Evolutionary conservation across 1,284 basidiomycete genomes (phyloP).

Genomic region (Pseudozyma hubeiensis): DNA sequence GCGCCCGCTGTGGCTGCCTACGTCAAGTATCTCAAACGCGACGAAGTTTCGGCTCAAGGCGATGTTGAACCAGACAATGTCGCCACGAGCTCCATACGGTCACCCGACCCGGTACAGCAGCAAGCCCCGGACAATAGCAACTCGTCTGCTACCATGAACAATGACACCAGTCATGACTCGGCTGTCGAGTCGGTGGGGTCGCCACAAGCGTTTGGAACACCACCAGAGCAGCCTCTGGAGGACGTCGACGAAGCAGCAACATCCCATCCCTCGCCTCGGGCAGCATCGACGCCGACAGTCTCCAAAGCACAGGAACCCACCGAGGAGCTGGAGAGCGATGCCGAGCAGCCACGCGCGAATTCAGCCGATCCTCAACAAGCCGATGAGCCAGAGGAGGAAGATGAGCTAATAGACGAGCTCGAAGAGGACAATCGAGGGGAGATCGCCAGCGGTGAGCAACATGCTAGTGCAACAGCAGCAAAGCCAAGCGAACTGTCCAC

Average conservation of each 20-base stretch:
- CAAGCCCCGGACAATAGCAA: too few relatives aligned
- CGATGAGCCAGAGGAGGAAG: constrained; percentile 9
- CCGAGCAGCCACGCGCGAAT: too few relatives aligned
- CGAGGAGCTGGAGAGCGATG: too few relatives aligned
- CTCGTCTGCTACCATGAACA: background rate
- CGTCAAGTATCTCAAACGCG: background rate
- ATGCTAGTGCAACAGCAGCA: too few relatives aligned
- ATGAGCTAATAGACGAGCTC: constrained; percentile 22
- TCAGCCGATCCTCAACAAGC: background rate
- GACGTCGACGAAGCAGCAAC: background rate
- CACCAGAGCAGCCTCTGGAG: constrained; percentile 16
- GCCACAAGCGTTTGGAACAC: constrained; percentile 28
- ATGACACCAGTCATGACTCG: background rate
- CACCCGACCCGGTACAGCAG: too few relatives aligned
- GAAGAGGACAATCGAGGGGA: constrained; percentile 1
- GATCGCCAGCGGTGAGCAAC: too few relatives aligned
- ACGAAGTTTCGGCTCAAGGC: background rate
- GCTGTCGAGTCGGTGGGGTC: constrained; percentile 15
- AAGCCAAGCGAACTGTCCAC: too few relatives aligned
- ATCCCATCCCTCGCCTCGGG: background rate
- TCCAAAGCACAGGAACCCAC: too few relatives aligned
- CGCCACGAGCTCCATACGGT: background rate
- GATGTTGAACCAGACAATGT: background rate
- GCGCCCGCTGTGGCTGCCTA: constrained; percentile 6
- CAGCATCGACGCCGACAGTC: too few relatives aligned